A percentile compares a stretch with the other conserved stretches of the same genome.
Conservation (phyloP, 371 early-diverging fungal species). For the Mortierella sp. region DNA sequence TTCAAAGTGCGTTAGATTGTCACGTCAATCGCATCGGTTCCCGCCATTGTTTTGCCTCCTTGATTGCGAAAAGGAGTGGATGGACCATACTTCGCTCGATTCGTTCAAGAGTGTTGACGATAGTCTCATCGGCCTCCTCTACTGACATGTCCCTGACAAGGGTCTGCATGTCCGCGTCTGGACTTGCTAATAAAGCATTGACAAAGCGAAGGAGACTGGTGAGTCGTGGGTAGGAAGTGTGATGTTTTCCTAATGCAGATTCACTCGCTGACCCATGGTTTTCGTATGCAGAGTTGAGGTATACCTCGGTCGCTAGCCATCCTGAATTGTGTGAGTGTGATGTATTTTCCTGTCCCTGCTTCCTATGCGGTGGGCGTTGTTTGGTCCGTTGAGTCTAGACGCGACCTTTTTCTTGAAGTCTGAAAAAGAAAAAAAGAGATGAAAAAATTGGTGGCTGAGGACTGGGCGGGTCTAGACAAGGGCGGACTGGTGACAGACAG, state of each 20-base stretch:
- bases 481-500: neutral
- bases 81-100: conserved; percentile 38
- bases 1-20: neutral
- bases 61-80: neutral
- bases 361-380: neutral
- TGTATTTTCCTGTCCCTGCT: too few species aligned
- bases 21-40: neutral
- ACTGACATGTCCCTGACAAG: conserved; percentile 21
- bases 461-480: neutral
- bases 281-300: neutral
- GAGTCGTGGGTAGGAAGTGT: neutral
- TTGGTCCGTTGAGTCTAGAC: conserved; percentile 2
- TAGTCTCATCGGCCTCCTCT: conserved; percentile 38
- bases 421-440: neutral
- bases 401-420: neutral
- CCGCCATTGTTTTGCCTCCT: neutral
- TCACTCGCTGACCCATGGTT: neutral
- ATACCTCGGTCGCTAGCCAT: conserved; percentile 24
- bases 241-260: neutral
- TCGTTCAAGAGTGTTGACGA: conserved; percentile 32
- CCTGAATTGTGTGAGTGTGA: neutral
- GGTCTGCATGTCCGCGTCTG: neutral
- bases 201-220: neutral
- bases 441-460: conserved; percentile 11
- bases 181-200: conserved; percentile 3